Evolutionary conservation across 1,139 yeast species (phyloP).

Genomic region (Debaryomyces sp.): DNA sequence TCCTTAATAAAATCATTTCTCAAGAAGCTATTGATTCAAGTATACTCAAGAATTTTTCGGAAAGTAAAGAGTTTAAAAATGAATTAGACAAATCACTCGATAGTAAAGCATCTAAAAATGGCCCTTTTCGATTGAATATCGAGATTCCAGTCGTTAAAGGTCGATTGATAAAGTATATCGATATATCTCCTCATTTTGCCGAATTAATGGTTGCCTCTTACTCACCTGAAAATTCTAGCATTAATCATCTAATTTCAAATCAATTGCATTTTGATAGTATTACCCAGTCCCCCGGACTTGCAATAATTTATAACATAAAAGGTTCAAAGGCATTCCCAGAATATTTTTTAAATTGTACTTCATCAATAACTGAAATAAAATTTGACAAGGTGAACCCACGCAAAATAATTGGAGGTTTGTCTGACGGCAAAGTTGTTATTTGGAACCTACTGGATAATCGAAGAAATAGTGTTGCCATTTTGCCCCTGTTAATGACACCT

Average conservation of each 20-base stretch:
- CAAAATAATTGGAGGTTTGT: conserved; percentile 40
- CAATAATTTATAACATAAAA: conserved; percentile 31
- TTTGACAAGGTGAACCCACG: conserved; percentile 34
- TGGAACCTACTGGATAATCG: conserved; percentile 35
- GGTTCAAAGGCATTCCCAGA: conserved; percentile 41
- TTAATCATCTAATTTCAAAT: background rate
- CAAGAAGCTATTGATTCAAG: conserved; percentile 14
- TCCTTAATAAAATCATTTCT: conserved; percentile 17
- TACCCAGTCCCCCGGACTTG: conserved; percentile 37
- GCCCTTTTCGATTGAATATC: conserved; percentile 4
- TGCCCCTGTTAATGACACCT: conserved; percentile 37
- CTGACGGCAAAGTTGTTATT: conserved; percentile 39
- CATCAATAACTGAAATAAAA: conserved; percentile 48
- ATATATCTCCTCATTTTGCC: conserved; percentile 41
- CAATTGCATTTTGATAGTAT: background rate
- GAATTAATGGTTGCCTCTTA: conserved; percentile 46
- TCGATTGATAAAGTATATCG: conserved; percentile 39
- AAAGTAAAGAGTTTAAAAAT: conserved; percentile 1
- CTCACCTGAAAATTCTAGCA: conserved; percentile 7
- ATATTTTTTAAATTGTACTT: conserved; percentile 41
- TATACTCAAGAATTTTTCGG: conserved; percentile 15
- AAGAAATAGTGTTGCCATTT: conserved; percentile 18
- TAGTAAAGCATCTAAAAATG: background rate
- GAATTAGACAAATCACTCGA: background rate
- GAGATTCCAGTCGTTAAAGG: conserved; percentile 3